Conservation (phyloP, 2,329 filamentous ascomycete species). For the Tolypocladium ovalisporum region DNA sequence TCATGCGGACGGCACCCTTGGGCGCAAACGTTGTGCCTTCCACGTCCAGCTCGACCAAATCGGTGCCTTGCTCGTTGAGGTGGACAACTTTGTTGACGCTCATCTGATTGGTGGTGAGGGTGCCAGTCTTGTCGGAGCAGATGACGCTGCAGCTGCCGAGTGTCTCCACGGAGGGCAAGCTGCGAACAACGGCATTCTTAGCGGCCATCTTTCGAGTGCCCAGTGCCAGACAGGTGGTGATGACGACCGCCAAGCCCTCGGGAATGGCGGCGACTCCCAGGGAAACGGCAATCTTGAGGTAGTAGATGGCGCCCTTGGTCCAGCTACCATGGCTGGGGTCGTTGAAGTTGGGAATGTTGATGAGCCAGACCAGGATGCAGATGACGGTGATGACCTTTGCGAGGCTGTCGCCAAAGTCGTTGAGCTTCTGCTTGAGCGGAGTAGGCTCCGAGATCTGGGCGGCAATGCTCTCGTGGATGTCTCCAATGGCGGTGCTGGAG, state of each 20-base stretch:
- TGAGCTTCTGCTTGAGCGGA: constrained; percentile 95
- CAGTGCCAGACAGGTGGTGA: constrained; percentile 93
- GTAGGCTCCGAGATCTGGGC: constrained; percentile 97
- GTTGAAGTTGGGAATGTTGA: constrained; percentile 96
- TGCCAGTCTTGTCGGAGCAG: constrained; percentile 98
- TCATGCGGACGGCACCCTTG: constrained; percentile 58
- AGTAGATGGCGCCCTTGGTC: constrained; percentile 97
- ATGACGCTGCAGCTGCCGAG: constrained; percentile 98
- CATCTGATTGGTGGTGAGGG: constrained; percentile 98
- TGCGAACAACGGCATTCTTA: constrained; percentile 95
- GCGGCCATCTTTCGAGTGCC: constrained; percentile 98
- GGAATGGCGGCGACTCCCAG: constrained; percentile 96
- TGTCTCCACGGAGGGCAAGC: constrained; percentile 92
- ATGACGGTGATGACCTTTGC: constrained; percentile 98
- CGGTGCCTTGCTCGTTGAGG: constrained; percentile 60
- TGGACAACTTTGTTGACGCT: constrained; percentile 90
- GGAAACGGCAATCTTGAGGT: constrained; percentile 97
- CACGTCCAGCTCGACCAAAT: constrained; percentile 76
- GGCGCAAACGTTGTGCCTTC: constrained; percentile 90
- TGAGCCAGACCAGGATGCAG: constrained; percentile 92
- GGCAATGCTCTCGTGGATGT: constrained; percentile 97
- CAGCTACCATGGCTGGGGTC: constrained; percentile 88
- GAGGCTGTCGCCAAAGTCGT: constrained; percentile 91
- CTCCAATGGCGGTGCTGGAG: constrained; percentile 84
- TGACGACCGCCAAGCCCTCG: constrained; percentile 93